These are phyloP conservation scores for Trametes cubensis DNA, from an alignment of 768 basidiomycete species.

Conservation along the genomic window DNA sequence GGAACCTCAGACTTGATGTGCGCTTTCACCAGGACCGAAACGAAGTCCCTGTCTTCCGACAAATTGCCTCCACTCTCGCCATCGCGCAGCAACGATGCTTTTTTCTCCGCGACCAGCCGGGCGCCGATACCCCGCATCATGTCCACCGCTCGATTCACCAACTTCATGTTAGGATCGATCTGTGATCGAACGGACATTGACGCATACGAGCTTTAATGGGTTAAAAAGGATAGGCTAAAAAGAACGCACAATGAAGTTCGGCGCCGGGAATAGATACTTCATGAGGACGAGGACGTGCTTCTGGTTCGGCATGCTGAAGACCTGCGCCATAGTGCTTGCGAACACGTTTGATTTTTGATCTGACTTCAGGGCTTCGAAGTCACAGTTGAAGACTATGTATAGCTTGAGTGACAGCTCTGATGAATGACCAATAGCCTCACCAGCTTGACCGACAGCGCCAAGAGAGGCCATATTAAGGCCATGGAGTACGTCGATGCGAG, in stretches of 20 bases:
- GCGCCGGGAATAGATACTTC: slow-evolving; percentile 19
- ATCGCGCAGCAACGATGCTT: slow-evolving; percentile 36
- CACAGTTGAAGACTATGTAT: slow-evolving; percentile 38
- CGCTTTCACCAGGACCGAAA: slow-evolving; percentile 54
- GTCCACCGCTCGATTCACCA: slow-evolving; percentile 14
- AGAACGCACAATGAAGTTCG: slow-evolving; percentile 27
- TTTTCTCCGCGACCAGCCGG: slow-evolving; percentile 37
- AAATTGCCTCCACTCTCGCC: slow-evolving; percentile 37
- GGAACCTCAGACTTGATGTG: slow-evolving; percentile 65
- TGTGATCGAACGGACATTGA: too few species aligned
- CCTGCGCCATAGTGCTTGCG: slow-evolving; percentile 32
- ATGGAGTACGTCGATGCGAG: slow-evolving; percentile 35
- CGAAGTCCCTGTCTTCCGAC: slow-evolving; percentile 11
- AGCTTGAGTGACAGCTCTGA: not conserved
- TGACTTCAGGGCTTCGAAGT: slow-evolving; percentile 36
- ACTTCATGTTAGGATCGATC: not conserved
- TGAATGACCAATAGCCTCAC: slow-evolving; percentile 18
- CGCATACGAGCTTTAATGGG: not conserved
- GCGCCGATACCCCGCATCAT: slow-evolving; percentile 34
- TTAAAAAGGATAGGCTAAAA: not conserved
- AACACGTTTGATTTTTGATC: slow-evolving; percentile 35
- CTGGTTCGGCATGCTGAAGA: slow-evolving; percentile 26
- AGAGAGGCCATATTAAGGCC: slow-evolving; percentile 42
- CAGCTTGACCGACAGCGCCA: slow-evolving; percentile 46
- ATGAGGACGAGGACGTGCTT: slow-evolving; percentile 22